These are phyloP conservation scores for Cytospora schulzeri DNA, from an alignment of 2,329 filamentous ascomycete species.

Conservation along the genomic window DNA sequence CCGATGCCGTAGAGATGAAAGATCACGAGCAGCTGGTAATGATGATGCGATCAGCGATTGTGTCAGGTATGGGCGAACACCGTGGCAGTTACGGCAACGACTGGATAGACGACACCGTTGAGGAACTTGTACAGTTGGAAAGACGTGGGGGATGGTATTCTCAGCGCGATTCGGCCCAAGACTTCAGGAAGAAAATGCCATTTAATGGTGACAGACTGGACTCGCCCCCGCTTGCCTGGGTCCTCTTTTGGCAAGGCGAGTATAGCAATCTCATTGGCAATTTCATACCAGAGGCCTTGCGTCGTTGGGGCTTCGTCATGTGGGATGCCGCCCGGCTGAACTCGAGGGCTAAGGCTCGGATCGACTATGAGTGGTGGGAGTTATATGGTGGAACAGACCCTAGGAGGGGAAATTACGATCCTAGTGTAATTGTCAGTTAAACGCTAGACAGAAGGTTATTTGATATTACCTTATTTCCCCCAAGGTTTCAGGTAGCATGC, in stretches of 20 bases:
- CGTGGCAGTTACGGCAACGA: background rate
- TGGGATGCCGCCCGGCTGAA: conserved; percentile 10
- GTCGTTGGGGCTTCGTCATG: conserved; percentile 9
- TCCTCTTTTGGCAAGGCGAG: conserved; percentile 6
- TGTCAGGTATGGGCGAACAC: background rate
- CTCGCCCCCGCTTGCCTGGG: conserved; percentile 5
- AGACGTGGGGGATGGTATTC: conserved; percentile 4
- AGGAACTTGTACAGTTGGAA: background rate
- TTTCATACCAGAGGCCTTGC: background rate
- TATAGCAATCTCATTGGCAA: conserved; percentile 6
- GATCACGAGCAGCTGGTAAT: conserved; percentile 5
- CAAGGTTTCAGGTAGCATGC: too few relatives aligned
- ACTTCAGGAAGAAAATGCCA: conserved; percentile 1
- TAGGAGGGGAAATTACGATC: too few relatives aligned
- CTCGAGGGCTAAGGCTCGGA: background rate
- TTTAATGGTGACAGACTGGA: background rate
- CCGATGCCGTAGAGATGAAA: background rate
- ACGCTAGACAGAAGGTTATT: too few relatives aligned
- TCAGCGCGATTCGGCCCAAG: conserved; percentile 9
- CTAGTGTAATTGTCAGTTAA: too few relatives aligned
- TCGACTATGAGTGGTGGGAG: too few relatives aligned
- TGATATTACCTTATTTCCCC: too few relatives aligned
- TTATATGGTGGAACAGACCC: too few relatives aligned
- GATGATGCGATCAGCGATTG: background rate
- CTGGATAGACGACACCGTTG: background rate